A percentile compares a stretch with the other conserved stretches of the same genome.
phyloP scores from a whole-genome alignment of 179 eudicot species.

The Silene coronaria region DNA sequence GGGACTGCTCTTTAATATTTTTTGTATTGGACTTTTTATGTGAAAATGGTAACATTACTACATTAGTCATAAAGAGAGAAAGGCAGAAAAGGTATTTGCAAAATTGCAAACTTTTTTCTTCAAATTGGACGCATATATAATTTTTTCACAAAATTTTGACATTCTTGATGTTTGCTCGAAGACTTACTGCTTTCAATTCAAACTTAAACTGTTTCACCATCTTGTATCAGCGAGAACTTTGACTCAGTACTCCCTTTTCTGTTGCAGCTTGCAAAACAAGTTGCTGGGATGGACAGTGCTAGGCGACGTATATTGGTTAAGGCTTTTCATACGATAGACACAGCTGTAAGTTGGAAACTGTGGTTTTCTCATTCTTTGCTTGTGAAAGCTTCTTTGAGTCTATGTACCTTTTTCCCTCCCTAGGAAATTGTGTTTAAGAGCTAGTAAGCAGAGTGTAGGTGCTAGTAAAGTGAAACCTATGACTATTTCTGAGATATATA shows the following conservation, averaged over 20 bases:
- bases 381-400: neutral
- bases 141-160: too few relatives aligned
- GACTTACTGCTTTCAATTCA: neutral
- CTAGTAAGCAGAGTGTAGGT: conserved; percentile 2
- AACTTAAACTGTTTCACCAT: neutral
- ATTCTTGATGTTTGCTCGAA: too few relatives aligned
- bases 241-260: neutral
- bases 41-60: too few relatives aligned
- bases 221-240: conserved; percentile 2
- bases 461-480: neutral
- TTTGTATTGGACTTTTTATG: neutral
- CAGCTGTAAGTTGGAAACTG: conserved; percentile 40
- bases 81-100: too few relatives aligned
- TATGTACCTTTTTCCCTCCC: neutral
- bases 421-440: neutral
- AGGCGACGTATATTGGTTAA: conserved; percentile 59
- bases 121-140: too few relatives aligned
- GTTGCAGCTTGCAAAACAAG: conserved; percentile 80
- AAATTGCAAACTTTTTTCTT: too few relatives aligned
- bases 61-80: too few relatives aligned
- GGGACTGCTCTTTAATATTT: neutral
- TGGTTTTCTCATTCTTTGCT: neutral
- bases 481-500: neutral
- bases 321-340: conserved; percentile 70
- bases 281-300: conserved; percentile 54